phyloP scores from a whole-genome alignment of 2,329 filamentous ascomycete species.

The Claviceps monticola region DNA sequence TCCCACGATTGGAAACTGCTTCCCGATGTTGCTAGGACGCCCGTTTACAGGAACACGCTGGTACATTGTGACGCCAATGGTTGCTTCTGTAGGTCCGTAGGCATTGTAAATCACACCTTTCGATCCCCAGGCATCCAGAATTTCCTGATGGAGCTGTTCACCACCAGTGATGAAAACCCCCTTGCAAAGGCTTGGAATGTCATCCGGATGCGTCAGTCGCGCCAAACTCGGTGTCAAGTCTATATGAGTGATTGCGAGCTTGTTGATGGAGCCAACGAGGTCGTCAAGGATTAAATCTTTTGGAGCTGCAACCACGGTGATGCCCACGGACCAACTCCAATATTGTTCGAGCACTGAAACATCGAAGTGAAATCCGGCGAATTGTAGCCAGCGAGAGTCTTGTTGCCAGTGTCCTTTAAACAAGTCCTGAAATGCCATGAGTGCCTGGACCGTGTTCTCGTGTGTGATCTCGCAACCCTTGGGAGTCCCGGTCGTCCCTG shows the following conservation, averaged over 20 bases:
- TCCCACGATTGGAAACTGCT: slow-evolving; percentile 77
- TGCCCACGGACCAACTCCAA: slow-evolving; percentile 88
- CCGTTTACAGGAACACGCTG: slow-evolving; percentile 66
- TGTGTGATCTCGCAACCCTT: slow-evolving; percentile 86
- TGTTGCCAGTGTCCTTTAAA: slow-evolving; percentile 63
- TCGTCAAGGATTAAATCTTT: slow-evolving; percentile 79
- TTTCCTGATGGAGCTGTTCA: slow-evolving; percentile 77
- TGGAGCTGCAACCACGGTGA: slow-evolving; percentile 69
- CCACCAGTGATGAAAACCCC: slow-evolving; percentile 92
- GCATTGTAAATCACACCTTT: slow-evolving; percentile 79
- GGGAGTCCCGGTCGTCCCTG: slow-evolving; percentile 72
- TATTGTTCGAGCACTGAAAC: slow-evolving; percentile 89
- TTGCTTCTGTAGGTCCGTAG: slow-evolving; percentile 84
- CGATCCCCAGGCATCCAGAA: slow-evolving; percentile 73
- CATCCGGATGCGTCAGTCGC: slow-evolving; percentile 60
- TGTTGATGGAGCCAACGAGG: slow-evolving; percentile 56
- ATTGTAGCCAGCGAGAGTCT: slow-evolving; percentile 74
- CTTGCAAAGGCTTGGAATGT: slow-evolving; percentile 64
- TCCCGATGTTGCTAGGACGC: slow-evolving; percentile 76
- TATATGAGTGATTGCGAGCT: slow-evolving; percentile 71
- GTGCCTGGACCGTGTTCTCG: slow-evolving; percentile 76
- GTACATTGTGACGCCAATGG: slow-evolving; percentile 84
- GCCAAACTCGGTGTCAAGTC: slow-evolving; percentile 84
- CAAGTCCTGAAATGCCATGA: slow-evolving; percentile 71
- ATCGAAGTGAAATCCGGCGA: slow-evolving; percentile 89